A percentile compares a stretch with the other conserved stretches of the same genome.
These are phyloP conservation scores for Monosporozyma servazzii DNA, from an alignment of 805 yeast species.

Conservation along the genomic window DNA sequence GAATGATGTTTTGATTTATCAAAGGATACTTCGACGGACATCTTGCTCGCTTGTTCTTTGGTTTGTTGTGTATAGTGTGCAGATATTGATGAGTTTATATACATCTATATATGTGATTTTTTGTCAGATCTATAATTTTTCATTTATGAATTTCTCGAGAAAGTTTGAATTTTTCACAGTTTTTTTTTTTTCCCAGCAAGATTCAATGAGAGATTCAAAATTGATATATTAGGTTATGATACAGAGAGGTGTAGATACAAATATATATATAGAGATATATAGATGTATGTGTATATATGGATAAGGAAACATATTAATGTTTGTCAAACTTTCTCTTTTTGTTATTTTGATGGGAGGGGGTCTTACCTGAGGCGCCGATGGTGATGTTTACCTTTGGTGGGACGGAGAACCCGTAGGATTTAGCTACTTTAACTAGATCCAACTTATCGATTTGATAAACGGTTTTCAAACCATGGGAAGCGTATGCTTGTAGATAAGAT, in stretches of 20 bases:
- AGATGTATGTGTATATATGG: not conserved
- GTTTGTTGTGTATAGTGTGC: not conserved
- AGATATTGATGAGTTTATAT: too few species aligned
- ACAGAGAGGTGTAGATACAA: not conserved
- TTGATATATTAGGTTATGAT: too few species aligned
- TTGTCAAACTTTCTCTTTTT: constrained; percentile 17
- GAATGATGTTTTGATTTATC: constrained; percentile 21
- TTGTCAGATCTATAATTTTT: too few species aligned
- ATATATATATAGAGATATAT: not conserved
- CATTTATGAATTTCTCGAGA: too few species aligned
- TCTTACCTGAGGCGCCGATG: constrained; percentile 84
- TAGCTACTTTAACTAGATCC: constrained; percentile 90
- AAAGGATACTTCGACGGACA: constrained; percentile 12
- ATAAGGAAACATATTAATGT: not conserved
- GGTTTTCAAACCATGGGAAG: constrained; percentile 91
- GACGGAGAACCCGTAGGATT: constrained; percentile 85
- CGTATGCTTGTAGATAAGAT: constrained; percentile 92
- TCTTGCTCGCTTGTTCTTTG: not conserved
- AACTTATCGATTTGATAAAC: constrained; percentile 94
- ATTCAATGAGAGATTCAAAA: too few species aligned
- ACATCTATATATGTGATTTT: too few species aligned
- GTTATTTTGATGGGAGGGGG: constrained; percentile 22
- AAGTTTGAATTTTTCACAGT: too few species aligned
- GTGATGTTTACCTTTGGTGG: constrained; percentile 97
- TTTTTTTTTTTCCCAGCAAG: too few species aligned